A percentile compares a stretch with the other conserved stretches of the same genome.
Conservation (phyloP, 208 protist genomes). For the Perkinsela sp. region DNA sequence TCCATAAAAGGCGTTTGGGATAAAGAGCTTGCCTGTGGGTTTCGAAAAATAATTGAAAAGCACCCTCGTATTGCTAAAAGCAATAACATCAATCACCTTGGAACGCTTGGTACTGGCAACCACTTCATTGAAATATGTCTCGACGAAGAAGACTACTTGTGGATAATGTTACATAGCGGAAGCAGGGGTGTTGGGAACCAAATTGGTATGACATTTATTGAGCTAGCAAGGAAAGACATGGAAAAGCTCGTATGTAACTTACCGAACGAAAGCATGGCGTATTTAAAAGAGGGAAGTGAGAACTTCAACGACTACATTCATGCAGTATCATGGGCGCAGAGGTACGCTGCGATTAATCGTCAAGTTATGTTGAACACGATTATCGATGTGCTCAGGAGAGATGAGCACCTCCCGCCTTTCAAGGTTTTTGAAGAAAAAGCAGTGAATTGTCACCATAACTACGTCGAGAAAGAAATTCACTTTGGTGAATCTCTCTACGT, state of each 20-base stretch:
- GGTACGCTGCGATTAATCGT: conserved; percentile 33
- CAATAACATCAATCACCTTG: conserved; percentile 50
- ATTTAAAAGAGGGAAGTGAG: conserved; percentile 28
- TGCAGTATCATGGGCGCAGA: conserved; percentile 46
- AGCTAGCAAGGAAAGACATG: conserved; percentile 45
- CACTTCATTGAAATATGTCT: conserved; percentile 66
- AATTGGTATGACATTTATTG: conserved; percentile 45
- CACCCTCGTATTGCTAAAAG: conserved; percentile 12
- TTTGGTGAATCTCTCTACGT: conserved; percentile 25
- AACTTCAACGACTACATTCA: conserved; percentile 50
- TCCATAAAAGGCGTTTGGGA: conserved; percentile 17
- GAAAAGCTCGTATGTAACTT: conserved; percentile 12
- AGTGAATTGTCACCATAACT: conserved; percentile 71
- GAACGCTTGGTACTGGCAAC: conserved; percentile 54
- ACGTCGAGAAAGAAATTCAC: conserved; percentile 15
- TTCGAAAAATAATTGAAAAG: conserved; percentile 19
- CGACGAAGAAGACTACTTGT: conserved; percentile 26
- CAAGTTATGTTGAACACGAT: conserved; percentile 41
- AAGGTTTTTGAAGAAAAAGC: conserved; percentile 9
- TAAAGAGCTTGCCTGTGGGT: conserved; percentile 17
- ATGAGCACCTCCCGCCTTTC: conserved; percentile 12
- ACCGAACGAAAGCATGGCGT: conserved; percentile 29
- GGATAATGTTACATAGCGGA: conserved; percentile 65
- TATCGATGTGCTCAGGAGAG: conserved; percentile 16
- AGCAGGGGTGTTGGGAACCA: conserved; percentile 55